Evolutionary conservation across 1,284 basidiomycete genomes (phyloP).

Genomic region (Rhodotorula mucilaginosa): DNA sequence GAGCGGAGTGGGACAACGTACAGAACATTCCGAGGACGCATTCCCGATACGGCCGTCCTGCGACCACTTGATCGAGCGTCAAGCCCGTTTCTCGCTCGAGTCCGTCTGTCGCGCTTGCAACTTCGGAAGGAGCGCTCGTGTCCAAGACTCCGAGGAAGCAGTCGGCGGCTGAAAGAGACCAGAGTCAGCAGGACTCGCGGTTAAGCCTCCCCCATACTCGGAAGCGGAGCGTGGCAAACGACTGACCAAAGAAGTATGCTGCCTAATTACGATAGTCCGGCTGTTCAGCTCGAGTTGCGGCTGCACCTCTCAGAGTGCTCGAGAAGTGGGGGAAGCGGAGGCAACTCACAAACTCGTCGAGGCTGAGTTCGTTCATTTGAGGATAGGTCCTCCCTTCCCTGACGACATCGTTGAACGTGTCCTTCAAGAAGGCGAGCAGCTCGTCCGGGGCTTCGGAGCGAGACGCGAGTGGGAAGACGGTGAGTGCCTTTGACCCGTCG

Average conservation of each 20-base stretch:
- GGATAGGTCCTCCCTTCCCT: constrained; percentile 78
- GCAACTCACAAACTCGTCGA: constrained; percentile 43
- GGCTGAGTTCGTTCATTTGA: constrained; percentile 63
- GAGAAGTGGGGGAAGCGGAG: not conserved
- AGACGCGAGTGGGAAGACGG: constrained; percentile 54
- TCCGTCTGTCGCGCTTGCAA: constrained; percentile 2
- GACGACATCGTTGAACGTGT: constrained; percentile 66
- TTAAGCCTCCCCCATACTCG: too few species aligned
- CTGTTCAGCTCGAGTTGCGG: not conserved
- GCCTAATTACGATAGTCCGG: constrained; percentile 3
- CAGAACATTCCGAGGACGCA: constrained; percentile 61
- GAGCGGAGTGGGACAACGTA: constrained; percentile 3
- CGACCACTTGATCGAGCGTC: constrained; percentile 54
- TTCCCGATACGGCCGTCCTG: constrained; percentile 62
- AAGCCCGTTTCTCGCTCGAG: constrained; percentile 41
- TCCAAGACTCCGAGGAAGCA: constrained; percentile 38
- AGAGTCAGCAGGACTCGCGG: too few species aligned
- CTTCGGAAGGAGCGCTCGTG: not conserved
- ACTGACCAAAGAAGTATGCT: constrained; percentile 36
- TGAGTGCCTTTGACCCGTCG: constrained; percentile 7
- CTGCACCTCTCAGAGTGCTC: not conserved
- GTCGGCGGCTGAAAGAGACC: constrained; percentile 24
- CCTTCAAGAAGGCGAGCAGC: constrained; percentile 49
- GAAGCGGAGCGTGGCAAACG: not conserved
- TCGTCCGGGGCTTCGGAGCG: constrained; percentile 57